Evolutionary conservation across 1,284 basidiomycete genomes (phyloP).

Genomic region (Cerioporus squamosus): DNA sequence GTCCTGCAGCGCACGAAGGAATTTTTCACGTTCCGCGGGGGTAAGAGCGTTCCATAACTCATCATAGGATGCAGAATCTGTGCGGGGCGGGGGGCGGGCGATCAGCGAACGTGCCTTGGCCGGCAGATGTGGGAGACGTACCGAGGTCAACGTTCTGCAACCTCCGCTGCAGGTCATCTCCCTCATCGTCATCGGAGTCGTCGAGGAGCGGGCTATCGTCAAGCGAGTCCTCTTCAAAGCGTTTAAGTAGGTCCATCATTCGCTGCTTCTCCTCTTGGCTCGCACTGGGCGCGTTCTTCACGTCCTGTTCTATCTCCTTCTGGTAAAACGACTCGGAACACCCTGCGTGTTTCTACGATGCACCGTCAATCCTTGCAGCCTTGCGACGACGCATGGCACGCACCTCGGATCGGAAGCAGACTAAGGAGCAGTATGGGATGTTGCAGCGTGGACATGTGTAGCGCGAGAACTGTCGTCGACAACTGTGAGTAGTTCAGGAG

Average conservation of each 20-base stretch:
- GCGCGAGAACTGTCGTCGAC: constrained; percentile 72
- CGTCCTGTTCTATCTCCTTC: constrained; percentile 67
- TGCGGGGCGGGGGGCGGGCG: neutral
- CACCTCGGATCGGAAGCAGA: constrained; percentile 77
- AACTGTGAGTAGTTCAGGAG: constrained; percentile 48
- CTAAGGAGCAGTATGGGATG: constrained; percentile 76
- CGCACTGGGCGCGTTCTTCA: constrained; percentile 56
- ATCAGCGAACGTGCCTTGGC: neutral
- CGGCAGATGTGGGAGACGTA: constrained; percentile 34
- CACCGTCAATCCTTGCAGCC: neutral
- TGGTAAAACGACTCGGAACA: constrained; percentile 82
- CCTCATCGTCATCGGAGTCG: constrained; percentile 41
- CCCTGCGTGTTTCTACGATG: constrained; percentile 58
- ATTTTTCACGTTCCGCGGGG: constrained; percentile 59
- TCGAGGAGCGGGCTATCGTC: constrained; percentile 39
- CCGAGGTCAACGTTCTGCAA: constrained; percentile 66
- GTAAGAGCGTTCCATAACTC: constrained; percentile 70
- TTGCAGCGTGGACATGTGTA: constrained; percentile 86
- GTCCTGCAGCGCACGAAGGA: constrained; percentile 59
- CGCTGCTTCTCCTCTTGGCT: constrained; percentile 55
- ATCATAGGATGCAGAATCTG: constrained; percentile 59
- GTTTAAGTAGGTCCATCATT: constrained; percentile 73
- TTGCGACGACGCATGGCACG: constrained; percentile 21
- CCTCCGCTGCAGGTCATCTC: constrained; percentile 50
- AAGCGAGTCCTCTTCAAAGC: constrained; percentile 65